phyloP scores from a whole-genome alignment of 169 alveolate species.

The Fabrea salina region DNA sequence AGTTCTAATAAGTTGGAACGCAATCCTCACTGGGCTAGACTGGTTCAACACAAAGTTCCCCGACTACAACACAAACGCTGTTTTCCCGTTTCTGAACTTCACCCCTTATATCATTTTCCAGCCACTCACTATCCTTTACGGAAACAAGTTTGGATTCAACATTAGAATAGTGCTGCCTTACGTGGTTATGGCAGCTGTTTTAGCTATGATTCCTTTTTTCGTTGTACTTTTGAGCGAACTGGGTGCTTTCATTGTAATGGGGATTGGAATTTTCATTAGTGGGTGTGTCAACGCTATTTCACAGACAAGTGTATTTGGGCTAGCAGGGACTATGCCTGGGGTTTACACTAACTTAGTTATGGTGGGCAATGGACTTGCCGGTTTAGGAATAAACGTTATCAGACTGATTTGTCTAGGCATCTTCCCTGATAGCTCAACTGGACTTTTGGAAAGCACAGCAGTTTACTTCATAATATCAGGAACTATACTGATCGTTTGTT shows the following conservation, averaged over 20 bases:
- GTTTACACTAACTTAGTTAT: constrained; percentile 6
- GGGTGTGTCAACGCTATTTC: constrained; percentile 1
- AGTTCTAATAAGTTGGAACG: neutral
- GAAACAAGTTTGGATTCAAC: neutral
- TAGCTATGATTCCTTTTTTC: neutral
- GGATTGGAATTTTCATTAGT: neutral
- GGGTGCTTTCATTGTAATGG: neutral
- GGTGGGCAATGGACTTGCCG: constrained; percentile 30
- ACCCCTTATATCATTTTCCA: neutral
- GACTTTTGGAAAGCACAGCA: neutral
- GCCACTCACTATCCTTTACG: neutral
- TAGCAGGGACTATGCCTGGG: constrained; percentile 27
- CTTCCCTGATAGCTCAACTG: neutral
- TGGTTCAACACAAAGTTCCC: neutral
- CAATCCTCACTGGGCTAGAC: constrained; percentile 7
- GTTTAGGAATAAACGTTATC: neutral
- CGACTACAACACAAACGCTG: neutral
- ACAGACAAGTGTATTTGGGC: constrained; percentile 5
- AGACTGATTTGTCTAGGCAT: neutral
- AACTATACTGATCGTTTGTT: neutral
- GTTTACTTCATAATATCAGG: constrained; percentile 29
- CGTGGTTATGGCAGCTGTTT: neutral
- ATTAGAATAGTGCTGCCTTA: neutral
- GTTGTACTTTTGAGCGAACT: neutral
- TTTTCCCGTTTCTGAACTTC: constrained; percentile 15